Evolutionary conservation across 2,329 filamentous ascomycete genomes (phyloP).

Genomic region (Sclerotiophoma versabilis): DNA sequence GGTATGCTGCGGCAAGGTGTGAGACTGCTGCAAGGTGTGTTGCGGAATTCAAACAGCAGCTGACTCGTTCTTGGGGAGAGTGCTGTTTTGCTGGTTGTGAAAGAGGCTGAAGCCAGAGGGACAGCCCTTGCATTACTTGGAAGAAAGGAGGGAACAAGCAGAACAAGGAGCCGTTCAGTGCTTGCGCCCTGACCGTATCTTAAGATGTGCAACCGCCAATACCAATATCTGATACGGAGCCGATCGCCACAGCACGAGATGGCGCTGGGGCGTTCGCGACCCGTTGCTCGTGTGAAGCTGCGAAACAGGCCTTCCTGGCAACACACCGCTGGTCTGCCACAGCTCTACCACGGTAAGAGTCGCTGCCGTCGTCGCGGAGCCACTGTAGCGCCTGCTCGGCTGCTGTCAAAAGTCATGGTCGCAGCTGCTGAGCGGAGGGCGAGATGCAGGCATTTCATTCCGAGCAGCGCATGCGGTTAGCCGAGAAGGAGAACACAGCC

Average conservation of each 20-base stretch:
- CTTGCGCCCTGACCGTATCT: slow-evolving; percentile 35
- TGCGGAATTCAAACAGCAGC: slow-evolving; percentile 43
- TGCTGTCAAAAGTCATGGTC: slow-evolving; percentile 30
- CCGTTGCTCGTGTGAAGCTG: slow-evolving; percentile 37
- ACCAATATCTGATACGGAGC: slow-evolving; percentile 31
- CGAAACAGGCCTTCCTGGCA: slow-evolving; percentile 35
- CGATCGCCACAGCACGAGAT: slow-evolving; percentile 36
- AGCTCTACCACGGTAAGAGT: slow-evolving; percentile 18
- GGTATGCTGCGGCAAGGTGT: slow-evolving; percentile 23
- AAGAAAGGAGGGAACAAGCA: slow-evolving; percentile 38
- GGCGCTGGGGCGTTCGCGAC: slow-evolving; percentile 30
- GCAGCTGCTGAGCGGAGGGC: slow-evolving; percentile 23
- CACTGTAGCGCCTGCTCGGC: slow-evolving; percentile 30
- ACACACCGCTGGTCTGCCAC: slow-evolving; percentile 40
- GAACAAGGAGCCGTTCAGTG: slow-evolving; percentile 28
- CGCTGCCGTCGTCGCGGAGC: slow-evolving; percentile 24
- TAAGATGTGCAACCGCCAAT: slow-evolving; percentile 34
- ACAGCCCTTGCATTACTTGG: slow-evolving; percentile 47
- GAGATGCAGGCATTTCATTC: slow-evolving; percentile 28
- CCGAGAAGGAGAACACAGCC: slow-evolving; percentile 11
- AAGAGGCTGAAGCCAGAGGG: slow-evolving; percentile 34
- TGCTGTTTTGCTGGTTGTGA: slow-evolving; percentile 25
- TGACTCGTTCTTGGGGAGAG: slow-evolving; percentile 38
- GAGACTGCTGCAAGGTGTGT: slow-evolving; percentile 38
- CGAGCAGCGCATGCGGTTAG: slow-evolving; percentile 23